Conservation (phyloP, 2,329 filamentous ascomycete genomes). For the Canariomyces notabilis region DNA sequence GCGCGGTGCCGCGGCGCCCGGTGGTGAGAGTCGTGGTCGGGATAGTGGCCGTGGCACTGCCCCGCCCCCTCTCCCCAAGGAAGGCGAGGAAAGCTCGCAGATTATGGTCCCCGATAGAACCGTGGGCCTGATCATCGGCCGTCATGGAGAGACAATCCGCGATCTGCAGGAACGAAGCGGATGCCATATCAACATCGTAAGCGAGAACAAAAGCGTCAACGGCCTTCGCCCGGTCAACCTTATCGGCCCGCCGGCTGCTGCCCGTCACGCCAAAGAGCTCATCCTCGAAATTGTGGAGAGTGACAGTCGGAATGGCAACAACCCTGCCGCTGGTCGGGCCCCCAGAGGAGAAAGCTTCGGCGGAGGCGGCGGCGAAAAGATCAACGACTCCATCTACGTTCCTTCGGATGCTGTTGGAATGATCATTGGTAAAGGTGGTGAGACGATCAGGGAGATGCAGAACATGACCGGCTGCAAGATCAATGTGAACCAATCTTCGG, state of each 20-base stretch:
- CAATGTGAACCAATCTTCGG: constrained; percentile 79
- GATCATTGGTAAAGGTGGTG: constrained; percentile 93
- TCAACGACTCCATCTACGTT: constrained; percentile 77
- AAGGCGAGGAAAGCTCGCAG: constrained; percentile 80
- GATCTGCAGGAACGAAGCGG: constrained; percentile 86
- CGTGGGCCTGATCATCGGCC: constrained; percentile 89
- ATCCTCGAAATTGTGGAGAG: constrained; percentile 95
- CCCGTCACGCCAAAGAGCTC: constrained; percentile 73
- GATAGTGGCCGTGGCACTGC: constrained; percentile 26
- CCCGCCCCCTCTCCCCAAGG: constrained; percentile 51
- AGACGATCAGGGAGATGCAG: constrained; percentile 94
- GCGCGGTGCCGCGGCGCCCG: constrained; percentile 38
- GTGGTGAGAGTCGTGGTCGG: constrained; percentile 31
- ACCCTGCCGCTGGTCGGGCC: constrained; percentile 26
- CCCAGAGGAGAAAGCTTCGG: constrained; percentile 26
- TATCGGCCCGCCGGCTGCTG: constrained; percentile 71
- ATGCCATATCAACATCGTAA: constrained; percentile 94
- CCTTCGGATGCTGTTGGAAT: constrained; percentile 90
- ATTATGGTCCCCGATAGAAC: constrained; percentile 95
- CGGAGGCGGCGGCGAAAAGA: constrained; percentile 48
- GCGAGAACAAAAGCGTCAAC: constrained; percentile 88
- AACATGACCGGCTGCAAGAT: constrained; percentile 85
- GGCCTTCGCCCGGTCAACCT: constrained; percentile 85
- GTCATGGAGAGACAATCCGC: constrained; percentile 86
- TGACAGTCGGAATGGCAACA: constrained; percentile 59